These are phyloP conservation scores for Amphichorda felina DNA, from an alignment of 2,329 filamentous ascomycete species.

Conservation along the genomic window DNA sequence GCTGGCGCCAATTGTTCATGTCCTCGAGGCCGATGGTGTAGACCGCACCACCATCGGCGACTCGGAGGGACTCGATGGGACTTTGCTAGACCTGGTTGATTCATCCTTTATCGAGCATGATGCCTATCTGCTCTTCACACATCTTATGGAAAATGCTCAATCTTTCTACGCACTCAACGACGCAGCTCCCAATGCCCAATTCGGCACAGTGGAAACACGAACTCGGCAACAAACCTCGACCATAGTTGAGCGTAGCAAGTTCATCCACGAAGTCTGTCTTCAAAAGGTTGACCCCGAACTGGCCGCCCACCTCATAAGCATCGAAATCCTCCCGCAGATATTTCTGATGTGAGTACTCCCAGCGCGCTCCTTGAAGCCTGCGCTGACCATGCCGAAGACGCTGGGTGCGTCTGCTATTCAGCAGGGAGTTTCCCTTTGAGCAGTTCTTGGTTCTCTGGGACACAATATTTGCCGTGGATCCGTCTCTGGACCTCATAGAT, in stretches of 20 bases:
- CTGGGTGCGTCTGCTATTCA: conserved; percentile 89
- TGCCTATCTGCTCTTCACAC: conserved; percentile 72
- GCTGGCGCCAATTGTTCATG: conserved; percentile 78
- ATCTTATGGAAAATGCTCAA: conserved; percentile 79
- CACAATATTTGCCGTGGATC: conserved; percentile 75
- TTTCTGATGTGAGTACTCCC: conserved; percentile 64
- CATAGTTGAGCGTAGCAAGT: conserved; percentile 76
- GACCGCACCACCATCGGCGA: conserved; percentile 27
- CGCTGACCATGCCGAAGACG: conserved; percentile 45
- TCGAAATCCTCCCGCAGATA: conserved; percentile 91
- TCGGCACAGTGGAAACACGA: conserved; percentile 6
- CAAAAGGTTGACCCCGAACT: conserved; percentile 74
- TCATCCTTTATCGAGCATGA: conserved; percentile 75
- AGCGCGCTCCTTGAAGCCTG: neutral
- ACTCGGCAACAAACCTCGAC: conserved; percentile 27
- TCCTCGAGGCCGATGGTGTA: conserved; percentile 71
- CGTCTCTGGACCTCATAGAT: conserved; percentile 69
- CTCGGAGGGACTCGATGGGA: conserved; percentile 33
- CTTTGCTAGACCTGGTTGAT: conserved; percentile 59
- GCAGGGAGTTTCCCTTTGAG: conserved; percentile 83
- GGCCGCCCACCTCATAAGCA: conserved; percentile 63
- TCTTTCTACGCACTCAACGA: conserved; percentile 57
- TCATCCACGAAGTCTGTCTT: conserved; percentile 76
- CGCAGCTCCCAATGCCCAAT: conserved; percentile 4
- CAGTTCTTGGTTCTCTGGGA: conserved; percentile 84